Base-by-base conservation (phyloP, 2,329 filamentous ascomycete genomes). In the Curvularia eragrostidis region DNA sequence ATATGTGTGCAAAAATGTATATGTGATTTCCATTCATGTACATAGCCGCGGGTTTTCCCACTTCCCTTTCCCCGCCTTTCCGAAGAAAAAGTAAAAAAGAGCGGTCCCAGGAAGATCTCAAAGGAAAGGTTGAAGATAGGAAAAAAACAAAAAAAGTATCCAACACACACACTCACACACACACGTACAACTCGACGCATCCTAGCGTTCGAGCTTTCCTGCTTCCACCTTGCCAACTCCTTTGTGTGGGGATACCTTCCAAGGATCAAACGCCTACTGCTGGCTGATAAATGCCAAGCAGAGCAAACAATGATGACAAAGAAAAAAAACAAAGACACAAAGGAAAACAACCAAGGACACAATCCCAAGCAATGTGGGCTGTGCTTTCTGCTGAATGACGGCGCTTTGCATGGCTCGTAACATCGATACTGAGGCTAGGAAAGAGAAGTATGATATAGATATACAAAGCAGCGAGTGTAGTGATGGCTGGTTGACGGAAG, bases 371-470 rank as follows among this genome's bases (percentile, higher is more conserved):
- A 28, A 55, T 56, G 13, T 50, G 46, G 44, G 49, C 13, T 46
- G 49, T 46, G 46, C 34, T 44, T 53, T 42, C 54, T 41, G 54
- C 46, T 48, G 54, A 41, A 58, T 42, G 55, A 54, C 51, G 43
- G 55, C 55, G 55, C 46, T 54, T 54, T 58, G 55, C 56, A 56
- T 62, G 42, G 54, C 53, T 62, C 60, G 58, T 62, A 56, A 62
- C 56, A 53, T 62, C 57, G 48, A 59, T 59, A 54, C 42, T 44
- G 47, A 55, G 54, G n/a, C 34, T n/a, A 39, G 28, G 49, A 30
- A 18, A 51, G 46, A 48, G 46, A 44, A 32, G 54, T 42, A 59
- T 49, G 23, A 58, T 38, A 51, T 57, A 60, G 48, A 62, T 60
- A 53, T 62, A 62, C 54, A 62, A 54, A 46, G 48, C 53, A 62